phyloP scores from a whole-genome alignment of 2,329 filamentous ascomycete species.

The Sporothrix luriei region DNA sequence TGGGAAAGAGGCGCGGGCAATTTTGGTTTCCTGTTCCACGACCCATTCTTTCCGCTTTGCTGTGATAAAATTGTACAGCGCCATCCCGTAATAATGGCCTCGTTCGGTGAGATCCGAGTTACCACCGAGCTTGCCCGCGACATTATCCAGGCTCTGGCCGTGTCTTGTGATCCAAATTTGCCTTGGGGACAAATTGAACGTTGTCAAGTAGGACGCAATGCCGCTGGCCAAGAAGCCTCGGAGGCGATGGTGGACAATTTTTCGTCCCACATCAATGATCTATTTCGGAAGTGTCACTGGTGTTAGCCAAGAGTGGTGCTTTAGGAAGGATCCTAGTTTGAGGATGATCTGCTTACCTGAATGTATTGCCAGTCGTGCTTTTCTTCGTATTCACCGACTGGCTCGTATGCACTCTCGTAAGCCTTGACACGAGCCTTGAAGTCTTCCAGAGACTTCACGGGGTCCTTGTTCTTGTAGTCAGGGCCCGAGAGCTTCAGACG shows the following conservation, averaged over 20 bases:
- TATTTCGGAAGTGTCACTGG: slow-evolving; percentile 41
- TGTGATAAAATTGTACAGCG: slow-evolving; percentile 82
- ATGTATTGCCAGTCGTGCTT: slow-evolving; percentile 90
- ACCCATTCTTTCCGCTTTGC: slow-evolving; percentile 80
- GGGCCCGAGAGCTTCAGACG: slow-evolving; percentile 92
- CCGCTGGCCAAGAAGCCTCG: slow-evolving; percentile 89
- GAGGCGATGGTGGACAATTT: slow-evolving; percentile 86
- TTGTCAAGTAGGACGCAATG: slow-evolving; percentile 91
- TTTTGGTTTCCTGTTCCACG: slow-evolving; percentile 75
- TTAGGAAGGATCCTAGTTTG: background rate
- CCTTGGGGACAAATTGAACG: slow-evolving; percentile 92
- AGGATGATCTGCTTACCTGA: slow-evolving; percentile 54
- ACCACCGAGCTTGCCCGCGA: slow-evolving; percentile 84
- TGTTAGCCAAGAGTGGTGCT: background rate
- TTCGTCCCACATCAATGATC: slow-evolving; percentile 96
- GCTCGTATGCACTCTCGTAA: slow-evolving; percentile 92
- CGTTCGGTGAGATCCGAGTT: slow-evolving; percentile 82
- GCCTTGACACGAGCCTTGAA: slow-evolving; percentile 91
- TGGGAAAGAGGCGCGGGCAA: slow-evolving; percentile 78
- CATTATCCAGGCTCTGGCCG: slow-evolving; percentile 87
- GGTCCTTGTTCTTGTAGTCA: slow-evolving; percentile 94
- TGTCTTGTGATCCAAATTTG: slow-evolving; percentile 99
- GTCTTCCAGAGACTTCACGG: slow-evolving; percentile 77
- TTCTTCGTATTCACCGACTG: slow-evolving; percentile 89
- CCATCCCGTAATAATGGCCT: slow-evolving; percentile 75